Evolutionary conservation across 352 stramenopile genomes (phyloP).

Genomic region (Globisporangium takayamanum): DNA sequence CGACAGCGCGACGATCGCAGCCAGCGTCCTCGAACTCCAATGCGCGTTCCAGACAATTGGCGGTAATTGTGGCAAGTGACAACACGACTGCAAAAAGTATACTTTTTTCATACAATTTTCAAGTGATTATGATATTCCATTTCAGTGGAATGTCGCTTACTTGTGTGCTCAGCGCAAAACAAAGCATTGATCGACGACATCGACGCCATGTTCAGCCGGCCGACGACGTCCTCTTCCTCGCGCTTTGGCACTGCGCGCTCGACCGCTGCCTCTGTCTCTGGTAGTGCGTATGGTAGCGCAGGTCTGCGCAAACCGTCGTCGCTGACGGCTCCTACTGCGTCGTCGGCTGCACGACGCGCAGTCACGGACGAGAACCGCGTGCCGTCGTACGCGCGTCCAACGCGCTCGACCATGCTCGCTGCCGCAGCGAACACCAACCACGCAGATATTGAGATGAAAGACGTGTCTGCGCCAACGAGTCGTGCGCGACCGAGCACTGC

Average conservation of each 20-base stretch:
- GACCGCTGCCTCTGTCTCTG: background rate
- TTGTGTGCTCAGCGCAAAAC: background rate
- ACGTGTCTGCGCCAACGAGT: slow-evolving; percentile 4
- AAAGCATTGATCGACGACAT: slow-evolving; percentile 2
- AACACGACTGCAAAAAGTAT: no score
- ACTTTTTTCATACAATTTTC: no score
- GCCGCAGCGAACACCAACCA: slow-evolving; percentile 4
- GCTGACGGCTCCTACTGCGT: no score
- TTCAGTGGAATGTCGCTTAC: no score
- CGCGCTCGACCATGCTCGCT: slow-evolving; percentile 5
- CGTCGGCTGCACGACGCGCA: background rate
- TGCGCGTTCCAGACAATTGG: slow-evolving; percentile 33
- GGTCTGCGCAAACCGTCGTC: slow-evolving; percentile 3
- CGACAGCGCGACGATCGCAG: slow-evolving; percentile 27
- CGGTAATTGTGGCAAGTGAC: background rate
- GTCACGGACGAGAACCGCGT: slow-evolving; percentile 16
- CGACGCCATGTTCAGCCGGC: slow-evolving; percentile 14
- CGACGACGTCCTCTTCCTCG: slow-evolving; percentile 6
- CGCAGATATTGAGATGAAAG: slow-evolving; percentile 14
- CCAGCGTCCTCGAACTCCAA: slow-evolving; percentile 35
- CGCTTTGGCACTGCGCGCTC: slow-evolving; percentile 4
- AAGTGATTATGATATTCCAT: no score
- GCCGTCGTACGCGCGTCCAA: slow-evolving; percentile 15
- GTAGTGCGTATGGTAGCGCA: background rate
- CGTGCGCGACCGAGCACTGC: background rate